Evolutionary conservation across 345 rosid genomes (phyloP).

Genomic region (Rhodamnia argentea): DNA sequence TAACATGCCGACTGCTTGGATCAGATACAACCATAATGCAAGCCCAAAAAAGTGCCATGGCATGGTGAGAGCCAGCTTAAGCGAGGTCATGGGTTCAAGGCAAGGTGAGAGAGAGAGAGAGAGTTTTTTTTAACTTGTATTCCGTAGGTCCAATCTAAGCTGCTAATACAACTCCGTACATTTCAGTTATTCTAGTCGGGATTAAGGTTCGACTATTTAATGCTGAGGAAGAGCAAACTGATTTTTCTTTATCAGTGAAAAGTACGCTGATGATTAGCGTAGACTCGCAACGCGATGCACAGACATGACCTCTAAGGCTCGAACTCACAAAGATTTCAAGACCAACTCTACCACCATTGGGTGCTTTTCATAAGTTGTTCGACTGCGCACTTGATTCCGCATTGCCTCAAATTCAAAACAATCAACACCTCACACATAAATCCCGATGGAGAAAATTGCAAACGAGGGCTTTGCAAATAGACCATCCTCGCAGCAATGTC

Average conservation of each 20-base stretch:
- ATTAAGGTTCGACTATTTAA: not conserved
- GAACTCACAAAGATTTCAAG: not conserved
- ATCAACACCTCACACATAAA: not conserved
- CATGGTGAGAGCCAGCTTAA: too few species aligned
- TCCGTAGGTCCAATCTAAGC: not conserved
- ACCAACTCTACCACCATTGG: not conserved
- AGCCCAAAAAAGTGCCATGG: not conserved
- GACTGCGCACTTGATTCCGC: not conserved
- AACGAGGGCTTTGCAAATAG: not conserved
- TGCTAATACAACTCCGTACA: not conserved
- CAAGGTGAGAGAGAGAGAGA: not conserved
- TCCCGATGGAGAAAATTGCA: not conserved
- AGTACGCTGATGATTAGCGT: not conserved
- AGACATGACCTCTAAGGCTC: not conserved
- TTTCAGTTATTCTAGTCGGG: not conserved
- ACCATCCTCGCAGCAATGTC: not conserved
- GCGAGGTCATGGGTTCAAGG: not conserved
- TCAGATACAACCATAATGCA: not conserved
- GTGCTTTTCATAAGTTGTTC: not conserved
- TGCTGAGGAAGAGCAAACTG: not conserved
- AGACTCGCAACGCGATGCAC: not conserved
- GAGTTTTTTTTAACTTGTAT: not conserved
- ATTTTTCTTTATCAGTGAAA: not conserved
- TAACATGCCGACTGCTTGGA: not conserved
- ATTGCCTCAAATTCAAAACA: not conserved